A percentile compares a stretch with the other conserved stretches of the same genome.
Conservation (phyloP, 345 rosid genomes). For the Arabidopsis suecica region DNA sequence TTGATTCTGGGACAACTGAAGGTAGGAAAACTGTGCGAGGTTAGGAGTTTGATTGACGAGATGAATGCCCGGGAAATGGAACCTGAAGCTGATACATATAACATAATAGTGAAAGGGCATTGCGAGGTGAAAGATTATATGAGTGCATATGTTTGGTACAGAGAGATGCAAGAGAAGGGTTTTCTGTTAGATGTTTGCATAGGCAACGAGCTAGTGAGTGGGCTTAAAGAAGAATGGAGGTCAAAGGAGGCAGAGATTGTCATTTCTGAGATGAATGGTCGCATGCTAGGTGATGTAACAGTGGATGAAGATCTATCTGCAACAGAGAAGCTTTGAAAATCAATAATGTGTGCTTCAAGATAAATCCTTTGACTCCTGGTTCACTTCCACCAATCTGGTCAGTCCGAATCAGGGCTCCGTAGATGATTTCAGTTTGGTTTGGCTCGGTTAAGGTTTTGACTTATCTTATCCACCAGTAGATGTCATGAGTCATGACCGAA, state of each 20-base stretch:
- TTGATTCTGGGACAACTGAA: slow-evolving; percentile 64
- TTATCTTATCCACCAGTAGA: too few species aligned
- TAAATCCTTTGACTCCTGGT: slow-evolving; percentile 1
- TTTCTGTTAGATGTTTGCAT: slow-evolving; percentile 47
- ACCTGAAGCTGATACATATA: slow-evolving; percentile 75
- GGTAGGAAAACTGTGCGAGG: slow-evolving; percentile 52
- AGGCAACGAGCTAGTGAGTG: slow-evolving; percentile 54
- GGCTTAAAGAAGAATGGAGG: slow-evolving; percentile 65
- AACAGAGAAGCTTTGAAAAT: slow-evolving; percentile 33
- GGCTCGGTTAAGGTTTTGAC: too few species aligned
- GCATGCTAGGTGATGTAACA: slow-evolving; percentile 49
- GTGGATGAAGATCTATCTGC: slow-evolving; percentile 28
- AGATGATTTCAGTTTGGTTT: not conserved
- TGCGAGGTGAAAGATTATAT: slow-evolving; percentile 56
- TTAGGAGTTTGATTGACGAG: slow-evolving; percentile 52
- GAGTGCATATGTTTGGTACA: slow-evolving; percentile 73
- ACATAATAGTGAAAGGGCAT: slow-evolving; percentile 62
- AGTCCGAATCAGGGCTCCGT: too few species aligned
- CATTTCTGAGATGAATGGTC: slow-evolving; percentile 55
- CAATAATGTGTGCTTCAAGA: not conserved
- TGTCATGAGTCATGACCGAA: too few species aligned
- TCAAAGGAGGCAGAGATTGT: slow-evolving; percentile 60
- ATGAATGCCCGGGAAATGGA: slow-evolving; percentile 60
- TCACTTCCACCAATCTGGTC: not conserved
- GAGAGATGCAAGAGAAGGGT: slow-evolving; percentile 69